These are phyloP conservation scores for Lolium rigidum DNA, from an alignment of 176 grass and related monocot species.

Conservation along the genomic window DNA sequence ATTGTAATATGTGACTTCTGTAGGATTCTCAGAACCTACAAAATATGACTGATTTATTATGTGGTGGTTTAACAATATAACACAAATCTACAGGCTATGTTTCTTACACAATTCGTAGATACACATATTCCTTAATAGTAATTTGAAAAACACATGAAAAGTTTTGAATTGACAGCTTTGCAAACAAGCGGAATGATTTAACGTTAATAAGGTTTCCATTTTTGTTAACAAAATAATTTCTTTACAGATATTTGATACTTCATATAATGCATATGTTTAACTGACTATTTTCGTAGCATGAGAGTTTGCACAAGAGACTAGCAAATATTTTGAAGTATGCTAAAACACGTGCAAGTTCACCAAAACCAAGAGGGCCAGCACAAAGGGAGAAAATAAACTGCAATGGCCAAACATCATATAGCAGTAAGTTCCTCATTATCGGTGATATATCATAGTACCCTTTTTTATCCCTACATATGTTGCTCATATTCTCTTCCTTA, in stretches of 20 bases:
- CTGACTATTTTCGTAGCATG: slow-evolving; percentile 8
- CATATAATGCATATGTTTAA: background rate
- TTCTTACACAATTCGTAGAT: too few species aligned
- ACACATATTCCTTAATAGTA: too few species aligned
- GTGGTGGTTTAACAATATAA: too few species aligned
- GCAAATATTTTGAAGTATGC: background rate
- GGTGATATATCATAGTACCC: background rate
- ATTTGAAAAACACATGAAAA: too few species aligned
- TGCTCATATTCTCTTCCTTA: background rate
- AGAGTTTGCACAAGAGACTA: slow-evolving; percentile 17
- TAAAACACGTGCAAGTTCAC: background rate
- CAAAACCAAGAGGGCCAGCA: background rate
- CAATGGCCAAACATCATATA: background rate
- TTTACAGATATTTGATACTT: background rate
- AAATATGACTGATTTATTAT: too few species aligned
- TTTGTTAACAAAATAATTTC: background rate
- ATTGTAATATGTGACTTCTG: background rate
- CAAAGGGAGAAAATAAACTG: background rate
- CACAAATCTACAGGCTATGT: too few species aligned
- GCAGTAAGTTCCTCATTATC: slow-evolving; percentile 21
- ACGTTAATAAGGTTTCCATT: background rate
- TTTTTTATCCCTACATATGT: background rate
- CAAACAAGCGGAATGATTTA: background rate
- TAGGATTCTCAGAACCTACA: background rate
- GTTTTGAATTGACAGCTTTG: background rate